Conservation (phyloP, 2,329 filamentous ascomycete genomes). For the Colletotrichum melonis region DNA sequence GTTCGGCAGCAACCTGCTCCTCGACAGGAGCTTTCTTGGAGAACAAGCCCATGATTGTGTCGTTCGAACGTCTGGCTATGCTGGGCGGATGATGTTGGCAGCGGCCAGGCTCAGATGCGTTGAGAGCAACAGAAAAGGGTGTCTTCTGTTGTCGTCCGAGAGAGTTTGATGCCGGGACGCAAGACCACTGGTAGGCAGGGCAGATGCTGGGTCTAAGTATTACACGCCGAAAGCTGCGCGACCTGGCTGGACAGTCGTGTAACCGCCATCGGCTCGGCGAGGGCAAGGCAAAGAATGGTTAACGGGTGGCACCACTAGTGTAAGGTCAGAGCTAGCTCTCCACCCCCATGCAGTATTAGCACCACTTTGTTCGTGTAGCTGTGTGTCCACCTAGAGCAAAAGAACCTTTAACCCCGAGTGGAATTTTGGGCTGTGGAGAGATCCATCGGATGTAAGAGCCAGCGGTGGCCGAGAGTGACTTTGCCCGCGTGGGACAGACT, state of each 20-base stretch:
- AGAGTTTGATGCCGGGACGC: background rate
- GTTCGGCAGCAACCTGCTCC: conserved; percentile 19
- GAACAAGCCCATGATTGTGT: conserved; percentile 15
- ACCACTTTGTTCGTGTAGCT: conserved; percentile 13
- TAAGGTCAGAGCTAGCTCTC: conserved; percentile 7
- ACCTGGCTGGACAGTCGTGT: background rate
- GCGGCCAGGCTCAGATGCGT: background rate
- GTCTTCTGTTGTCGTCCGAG: background rate
- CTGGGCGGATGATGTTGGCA: background rate
- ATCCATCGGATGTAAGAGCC: conserved; percentile 19
- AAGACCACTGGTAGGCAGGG: background rate
- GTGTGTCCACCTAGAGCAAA: conserved; percentile 12
- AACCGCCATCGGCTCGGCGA: conserved; percentile 29
- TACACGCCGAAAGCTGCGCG: background rate
- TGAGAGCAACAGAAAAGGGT: background rate
- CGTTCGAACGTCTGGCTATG: background rate
- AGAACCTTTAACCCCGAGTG: conserved; percentile 8
- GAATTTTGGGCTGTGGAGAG: conserved; percentile 1
- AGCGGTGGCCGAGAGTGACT: conserved; percentile 13
- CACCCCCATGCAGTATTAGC: background rate
- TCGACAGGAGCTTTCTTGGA: conserved; percentile 26
- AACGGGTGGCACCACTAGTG: conserved; percentile 13
- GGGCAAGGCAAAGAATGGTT: conserved; percentile 3
- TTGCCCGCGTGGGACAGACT: background rate
- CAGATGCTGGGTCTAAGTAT: background rate